Base-by-base conservation (phyloP, 768 basidiomycete species). In the Tremella fuciformis region DNA sequence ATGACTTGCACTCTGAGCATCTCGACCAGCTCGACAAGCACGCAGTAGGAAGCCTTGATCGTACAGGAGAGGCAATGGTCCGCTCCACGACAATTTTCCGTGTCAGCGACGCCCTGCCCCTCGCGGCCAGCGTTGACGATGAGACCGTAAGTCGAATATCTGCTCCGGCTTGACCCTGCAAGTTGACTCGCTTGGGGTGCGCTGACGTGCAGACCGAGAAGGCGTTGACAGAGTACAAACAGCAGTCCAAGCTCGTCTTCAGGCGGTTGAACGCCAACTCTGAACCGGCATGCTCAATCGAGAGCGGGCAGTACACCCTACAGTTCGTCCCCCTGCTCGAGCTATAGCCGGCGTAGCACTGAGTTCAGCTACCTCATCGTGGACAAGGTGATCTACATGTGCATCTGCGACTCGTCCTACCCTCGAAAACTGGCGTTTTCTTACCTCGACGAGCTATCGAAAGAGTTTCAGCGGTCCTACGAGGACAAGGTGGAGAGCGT, bases 371-470 rank as follows among this genome's bases (percentile, higher is more conserved):
- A 99, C 82, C 85, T 97, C 66, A 94, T 99, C 66, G 77, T 84
- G 42, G 88, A 93, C 71, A 91, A 91, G 79, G 92, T 98, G 59
- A 88, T 94, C 54, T 99, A 91, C 79, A 82, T 98, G 64, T 87
- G 89, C 58, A 91, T 99, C 74, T 86, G 91, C 38, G 96, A 98
- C 80, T 91, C 92, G 76, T 93, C 92, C 3, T 97, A 97, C 79
- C 92, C 92, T 19, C 83, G 94, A 60, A 98, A 98, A 78, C 84
- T 98, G 34, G 92, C 92, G 1, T 99, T 99, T 79, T 92, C 92
- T 8, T 99, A 91, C 78, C 83, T 99, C 50, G 92, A 97, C 66
- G 96, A 99, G 78, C 82, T 99, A 44, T 88, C 89, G 21, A 98
- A 96, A 73, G 96, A 99, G 78, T 99, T 99, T 74, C 83, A 87